Percentiles rank a stretch among this genome's conserved stretches.
Conservation (phyloP, 768 basidiomycete species). For the Rhodosporidiobolus sp. region DNA sequence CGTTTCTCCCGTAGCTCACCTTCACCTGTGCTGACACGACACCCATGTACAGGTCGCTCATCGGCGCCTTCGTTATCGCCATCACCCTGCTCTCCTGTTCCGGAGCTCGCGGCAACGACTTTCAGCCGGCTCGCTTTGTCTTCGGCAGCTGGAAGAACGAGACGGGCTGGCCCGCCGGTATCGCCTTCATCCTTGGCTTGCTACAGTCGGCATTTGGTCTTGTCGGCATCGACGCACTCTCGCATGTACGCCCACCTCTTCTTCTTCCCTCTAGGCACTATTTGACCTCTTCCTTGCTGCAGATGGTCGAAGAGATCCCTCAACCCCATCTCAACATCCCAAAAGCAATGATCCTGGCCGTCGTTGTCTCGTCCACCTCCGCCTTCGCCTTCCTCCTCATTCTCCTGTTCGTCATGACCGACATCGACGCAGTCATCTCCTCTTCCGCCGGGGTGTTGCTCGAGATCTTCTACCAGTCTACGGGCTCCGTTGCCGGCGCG, state of each 20-base stretch:
- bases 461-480: constrained; percentile 41
- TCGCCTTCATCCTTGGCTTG: constrained; percentile 42
- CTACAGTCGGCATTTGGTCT: constrained; percentile 39
- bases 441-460: constrained; percentile 38
- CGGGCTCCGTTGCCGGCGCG: constrained; percentile 20
- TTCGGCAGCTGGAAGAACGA: constrained; percentile 37
- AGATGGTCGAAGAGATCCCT: constrained; percentile 38
- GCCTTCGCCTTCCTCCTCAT: constrained; percentile 40
- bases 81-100: constrained; percentile 26
- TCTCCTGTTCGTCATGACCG: constrained; percentile 43
- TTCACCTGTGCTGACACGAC: not conserved
- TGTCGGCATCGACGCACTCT: constrained; percentile 25
- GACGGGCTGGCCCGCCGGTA: constrained; percentile 42
- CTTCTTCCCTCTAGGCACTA: not conserved
- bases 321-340: constrained; percentile 41
- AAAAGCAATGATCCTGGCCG: constrained; percentile 42
- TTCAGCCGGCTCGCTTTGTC: constrained; percentile 41
- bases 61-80: constrained; percentile 25
- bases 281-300: not conserved
- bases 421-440: constrained; percentile 34
- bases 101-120: constrained; percentile 16
- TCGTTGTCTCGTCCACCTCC: constrained; percentile 34
- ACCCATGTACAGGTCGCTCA: constrained; percentile 6
- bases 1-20: too few species aligned
- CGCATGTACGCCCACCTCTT: constrained; percentile 10